Evolutionary conservation across 2,329 filamentous ascomycete genomes (phyloP).

Genomic region (Trichoderma atroviride): DNA sequence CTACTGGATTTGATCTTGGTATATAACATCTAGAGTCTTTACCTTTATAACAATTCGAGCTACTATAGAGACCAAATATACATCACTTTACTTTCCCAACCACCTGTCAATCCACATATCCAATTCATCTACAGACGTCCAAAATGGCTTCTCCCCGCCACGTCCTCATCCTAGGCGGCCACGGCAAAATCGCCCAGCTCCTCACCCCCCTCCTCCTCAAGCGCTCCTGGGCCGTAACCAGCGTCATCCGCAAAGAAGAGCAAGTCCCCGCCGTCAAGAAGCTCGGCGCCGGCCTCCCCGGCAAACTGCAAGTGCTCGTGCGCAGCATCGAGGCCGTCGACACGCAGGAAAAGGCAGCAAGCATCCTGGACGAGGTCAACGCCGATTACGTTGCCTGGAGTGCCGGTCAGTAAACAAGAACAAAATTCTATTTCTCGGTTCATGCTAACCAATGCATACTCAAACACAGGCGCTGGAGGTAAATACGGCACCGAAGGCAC

Average conservation of each 20-base stretch:
- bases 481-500: constrained; percentile 60
- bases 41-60: neutral
- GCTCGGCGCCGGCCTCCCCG: constrained; percentile 60
- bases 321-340: constrained; percentile 72
- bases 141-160: constrained; percentile 40
- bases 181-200: constrained; percentile 75
- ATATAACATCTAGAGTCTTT: neutral
- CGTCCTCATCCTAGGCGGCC: constrained; percentile 77
- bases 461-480: constrained; percentile 55
- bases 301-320: constrained; percentile 69
- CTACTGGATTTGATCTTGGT: neutral
- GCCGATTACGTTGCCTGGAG: constrained; percentile 70
- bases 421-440: too few species aligned
- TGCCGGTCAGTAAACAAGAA: constrained; percentile 52
- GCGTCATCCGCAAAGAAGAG: constrained; percentile 72
- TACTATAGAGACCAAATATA: neutral
- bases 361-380: constrained; percentile 62
- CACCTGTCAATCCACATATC: neutral
- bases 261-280: constrained; percentile 67
- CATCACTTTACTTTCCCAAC: fast-evolving
- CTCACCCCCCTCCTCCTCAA: constrained; percentile 76
- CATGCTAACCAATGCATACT: neutral
- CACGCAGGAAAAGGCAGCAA: constrained; percentile 61
- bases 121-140: neutral
- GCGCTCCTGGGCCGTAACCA: constrained; percentile 76